A percentile compares a stretch with the other conserved stretches of the same genome.
Evolutionary conservation across 2,329 filamentous ascomycete species (phyloP).

Genomic region (Trichophyton simii): DNA sequence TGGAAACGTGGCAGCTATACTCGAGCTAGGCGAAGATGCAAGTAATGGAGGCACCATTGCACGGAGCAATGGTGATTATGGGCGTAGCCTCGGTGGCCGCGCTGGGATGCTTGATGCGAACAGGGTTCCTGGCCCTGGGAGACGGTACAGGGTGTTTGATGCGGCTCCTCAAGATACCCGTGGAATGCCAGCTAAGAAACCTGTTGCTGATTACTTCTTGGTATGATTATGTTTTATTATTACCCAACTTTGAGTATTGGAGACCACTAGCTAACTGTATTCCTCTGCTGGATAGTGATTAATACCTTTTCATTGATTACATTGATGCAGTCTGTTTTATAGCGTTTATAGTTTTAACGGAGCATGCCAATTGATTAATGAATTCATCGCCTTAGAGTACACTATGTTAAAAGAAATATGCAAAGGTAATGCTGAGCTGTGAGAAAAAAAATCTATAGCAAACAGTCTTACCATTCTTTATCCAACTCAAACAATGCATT

Average conservation of each 20-base stretch:
- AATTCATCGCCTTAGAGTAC: background rate
- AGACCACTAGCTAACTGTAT: background rate
- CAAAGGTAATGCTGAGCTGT: background rate
- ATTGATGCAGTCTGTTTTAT: background rate
- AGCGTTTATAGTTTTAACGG: background rate
- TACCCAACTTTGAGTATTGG: background rate
- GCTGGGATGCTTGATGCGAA: conserved; percentile 35
- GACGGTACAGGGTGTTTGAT: conserved; percentile 89
- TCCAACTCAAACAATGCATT: too few species aligned
- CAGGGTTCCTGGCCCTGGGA: conserved; percentile 55
- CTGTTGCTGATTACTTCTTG: conserved; percentile 92
- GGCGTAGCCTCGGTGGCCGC: conserved; percentile 33
- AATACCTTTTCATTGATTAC: background rate
- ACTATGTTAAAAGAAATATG: background rate
- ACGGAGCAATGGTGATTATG: conserved; percentile 43
- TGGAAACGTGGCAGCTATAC: conserved; percentile 86
- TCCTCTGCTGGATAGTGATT: background rate
- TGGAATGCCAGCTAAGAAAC: conserved; percentile 98
- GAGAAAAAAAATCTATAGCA: background rate
- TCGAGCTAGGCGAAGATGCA: conserved; percentile 82
- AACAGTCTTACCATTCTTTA: background rate
- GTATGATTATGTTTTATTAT: conserved; percentile 19
- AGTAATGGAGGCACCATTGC: conserved; percentile 59
- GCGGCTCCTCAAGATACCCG: conserved; percentile 90
- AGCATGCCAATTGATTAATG: background rate